Conservation (phyloP, 768 basidiomycete genomes). For the Exsudoporus frostii region DNA sequence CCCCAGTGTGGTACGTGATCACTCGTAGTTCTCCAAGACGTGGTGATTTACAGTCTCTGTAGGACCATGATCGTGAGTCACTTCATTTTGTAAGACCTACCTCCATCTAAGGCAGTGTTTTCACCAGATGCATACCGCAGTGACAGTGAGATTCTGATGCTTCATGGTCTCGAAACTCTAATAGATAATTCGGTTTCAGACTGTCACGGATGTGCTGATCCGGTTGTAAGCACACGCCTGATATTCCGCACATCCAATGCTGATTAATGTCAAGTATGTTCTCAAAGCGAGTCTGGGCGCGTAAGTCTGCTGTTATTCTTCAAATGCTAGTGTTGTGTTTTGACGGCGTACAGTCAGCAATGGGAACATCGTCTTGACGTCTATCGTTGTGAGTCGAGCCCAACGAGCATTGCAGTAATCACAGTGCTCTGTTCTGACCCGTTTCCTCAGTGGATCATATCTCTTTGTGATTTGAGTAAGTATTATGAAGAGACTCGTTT, state of each 20-base stretch:
- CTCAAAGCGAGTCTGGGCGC: constrained; percentile 45
- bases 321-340: background rate
- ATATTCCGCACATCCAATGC: background rate
- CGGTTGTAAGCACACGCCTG: constrained; percentile 30
- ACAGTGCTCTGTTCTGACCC: constrained; percentile 1
- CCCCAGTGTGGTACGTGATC: constrained; percentile 45
- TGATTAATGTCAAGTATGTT: constrained; percentile 39
- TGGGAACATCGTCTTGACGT: constrained; percentile 40
- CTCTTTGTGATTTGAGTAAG: constrained; percentile 47
- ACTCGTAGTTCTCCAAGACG: too few species aligned
- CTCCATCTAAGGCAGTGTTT: background rate
- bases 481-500: background rate
- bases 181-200: constrained; percentile 29
- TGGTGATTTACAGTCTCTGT: background rate
- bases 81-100: background rate
- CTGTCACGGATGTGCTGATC: constrained; percentile 48
- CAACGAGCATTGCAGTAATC: background rate
- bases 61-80: constrained; percentile 53
- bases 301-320: constrained; percentile 34
- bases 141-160: constrained; percentile 41
- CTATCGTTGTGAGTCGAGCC: constrained; percentile 43
- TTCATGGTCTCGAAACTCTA: background rate
- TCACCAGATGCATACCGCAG: constrained; percentile 49
- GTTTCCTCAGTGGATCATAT: constrained; percentile 33
- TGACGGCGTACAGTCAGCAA: constrained; percentile 41